Percentiles rank a stretch among this genome's conserved stretches.
These are phyloP conservation scores for Polychytrium aggregatum DNA, from an alignment of 192 early-diverging fungal genomes.

Conservation along the genomic window DNA sequence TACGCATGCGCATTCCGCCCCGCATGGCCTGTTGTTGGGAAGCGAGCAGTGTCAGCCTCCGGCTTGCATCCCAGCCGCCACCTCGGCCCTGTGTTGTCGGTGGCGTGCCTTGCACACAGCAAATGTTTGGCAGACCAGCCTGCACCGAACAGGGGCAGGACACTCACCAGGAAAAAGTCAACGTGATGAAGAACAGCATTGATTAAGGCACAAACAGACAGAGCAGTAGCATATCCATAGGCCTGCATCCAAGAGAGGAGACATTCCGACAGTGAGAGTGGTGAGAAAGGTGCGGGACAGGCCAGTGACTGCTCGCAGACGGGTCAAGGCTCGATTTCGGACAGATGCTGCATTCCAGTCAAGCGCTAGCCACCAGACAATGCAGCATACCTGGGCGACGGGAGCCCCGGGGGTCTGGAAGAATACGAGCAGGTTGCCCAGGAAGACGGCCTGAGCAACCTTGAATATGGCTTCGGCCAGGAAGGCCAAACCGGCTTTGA, in stretches of 20 bases:
- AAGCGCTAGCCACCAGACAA: too few species aligned
- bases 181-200: constrained; percentile 23
- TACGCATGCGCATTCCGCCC: constrained; percentile 32
- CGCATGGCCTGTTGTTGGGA: too few species aligned
- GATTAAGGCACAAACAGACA: constrained; percentile 10
- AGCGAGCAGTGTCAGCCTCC: too few species aligned
- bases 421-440: constrained; percentile 30
- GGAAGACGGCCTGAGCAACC: constrained; percentile 19
- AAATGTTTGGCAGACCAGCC: too few species aligned
- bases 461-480: constrained; percentile 21
- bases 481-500: constrained; percentile 15
- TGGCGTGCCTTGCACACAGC: neutral
- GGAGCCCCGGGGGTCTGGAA: constrained; percentile 32
- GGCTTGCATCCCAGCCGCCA: too few species aligned
- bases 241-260: neutral
- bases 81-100: too few species aligned
- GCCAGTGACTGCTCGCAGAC: too few species aligned
- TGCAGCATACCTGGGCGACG: too few species aligned
- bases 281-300: too few species aligned
- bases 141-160: neutral
- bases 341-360: too few species aligned
- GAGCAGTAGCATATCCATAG: neutral
- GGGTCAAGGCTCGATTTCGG: too few species aligned
- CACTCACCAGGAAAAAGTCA: constrained; percentile 18
- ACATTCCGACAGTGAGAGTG: too few species aligned